Conservation (phyloP, 306 rosid species). For the Datisca glomerata region DNA sequence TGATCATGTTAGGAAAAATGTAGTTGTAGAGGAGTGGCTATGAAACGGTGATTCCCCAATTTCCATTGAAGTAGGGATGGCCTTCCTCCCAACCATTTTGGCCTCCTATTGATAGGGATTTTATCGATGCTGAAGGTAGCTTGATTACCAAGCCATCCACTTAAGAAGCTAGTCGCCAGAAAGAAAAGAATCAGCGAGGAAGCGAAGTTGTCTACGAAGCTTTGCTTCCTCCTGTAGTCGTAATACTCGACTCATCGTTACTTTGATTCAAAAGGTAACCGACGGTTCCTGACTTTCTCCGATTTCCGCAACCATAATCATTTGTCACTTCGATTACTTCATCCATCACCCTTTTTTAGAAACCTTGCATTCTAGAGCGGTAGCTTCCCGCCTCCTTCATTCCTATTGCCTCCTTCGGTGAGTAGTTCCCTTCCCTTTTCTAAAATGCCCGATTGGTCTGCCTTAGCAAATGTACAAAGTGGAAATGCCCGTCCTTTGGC, state of each 20-base stretch:
- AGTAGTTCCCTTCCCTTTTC: constrained; percentile 5
- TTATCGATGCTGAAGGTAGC: background rate
- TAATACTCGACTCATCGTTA: background rate
- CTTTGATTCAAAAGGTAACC: background rate
- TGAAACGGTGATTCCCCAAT: too few relatives aligned
- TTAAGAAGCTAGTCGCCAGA: background rate
- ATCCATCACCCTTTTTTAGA: too few relatives aligned
- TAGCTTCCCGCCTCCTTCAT: constrained; percentile 3
- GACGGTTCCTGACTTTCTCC: too few relatives aligned
- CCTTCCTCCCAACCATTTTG: background rate
- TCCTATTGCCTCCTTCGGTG: constrained; percentile 7
- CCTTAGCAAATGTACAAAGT: constrained; percentile 9
- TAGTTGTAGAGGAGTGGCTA: too few relatives aligned
- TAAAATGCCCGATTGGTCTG: constrained; percentile 3
- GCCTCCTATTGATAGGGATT: background rate
- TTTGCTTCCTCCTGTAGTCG: background rate
- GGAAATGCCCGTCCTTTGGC: background rate
- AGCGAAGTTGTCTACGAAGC: background rate
- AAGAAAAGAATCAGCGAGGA: background rate
- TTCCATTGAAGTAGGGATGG: background rate
- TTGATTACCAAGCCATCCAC: background rate
- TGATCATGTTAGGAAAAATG: too few relatives aligned
- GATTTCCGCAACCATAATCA: too few relatives aligned
- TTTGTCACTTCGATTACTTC: too few relatives aligned
- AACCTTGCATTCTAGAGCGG: background rate